Evolutionary conservation across 1,284 basidiomycete genomes (phyloP).

Genomic region (Ustilago sp.): DNA sequence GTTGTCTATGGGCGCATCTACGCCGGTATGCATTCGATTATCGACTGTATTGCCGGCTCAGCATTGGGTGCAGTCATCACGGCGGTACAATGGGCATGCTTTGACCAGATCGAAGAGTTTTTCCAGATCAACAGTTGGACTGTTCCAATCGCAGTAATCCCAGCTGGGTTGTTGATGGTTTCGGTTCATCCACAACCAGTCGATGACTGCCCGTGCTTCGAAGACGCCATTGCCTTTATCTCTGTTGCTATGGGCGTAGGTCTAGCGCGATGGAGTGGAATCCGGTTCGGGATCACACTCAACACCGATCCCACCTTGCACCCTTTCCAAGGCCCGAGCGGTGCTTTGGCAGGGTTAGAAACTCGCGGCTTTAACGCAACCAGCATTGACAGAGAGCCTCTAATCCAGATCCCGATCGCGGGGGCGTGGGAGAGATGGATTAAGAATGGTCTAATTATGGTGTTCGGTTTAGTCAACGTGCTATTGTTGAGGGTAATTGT

Average conservation of each 20-base stretch:
- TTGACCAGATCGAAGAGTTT: conserved; percentile 70
- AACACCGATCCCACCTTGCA: conserved; percentile 33
- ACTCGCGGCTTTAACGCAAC: neutral
- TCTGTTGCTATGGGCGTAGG: conserved; percentile 84
- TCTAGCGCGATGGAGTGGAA: conserved; percentile 76
- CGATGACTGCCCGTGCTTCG: conserved; percentile 97
- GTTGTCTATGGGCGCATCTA: conserved; percentile 91
- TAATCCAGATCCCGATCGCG: conserved; percentile 29
- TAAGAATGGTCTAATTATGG: conserved; percentile 71
- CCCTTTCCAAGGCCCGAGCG: conserved; percentile 14
- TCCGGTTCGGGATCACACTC: conserved; percentile 31
- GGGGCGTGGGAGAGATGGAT: conserved; percentile 25
- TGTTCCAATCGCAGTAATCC: conserved; percentile 79
- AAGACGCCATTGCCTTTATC: conserved; percentile 93
- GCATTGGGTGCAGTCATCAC: conserved; percentile 61
- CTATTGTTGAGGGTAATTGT: conserved; percentile 83
- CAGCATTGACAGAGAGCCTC: conserved; percentile 5
- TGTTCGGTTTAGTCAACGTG: conserved; percentile 74
- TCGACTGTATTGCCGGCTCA: conserved; percentile 68
- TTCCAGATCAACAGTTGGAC: conserved; percentile 64
- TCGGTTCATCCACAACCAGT: conserved; percentile 84
- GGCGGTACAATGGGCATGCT: conserved; percentile 71
- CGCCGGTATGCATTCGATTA: conserved; percentile 70
- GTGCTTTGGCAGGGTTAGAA: conserved; percentile 3
- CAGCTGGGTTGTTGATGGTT: conserved; percentile 79